Base-by-base conservation (phyloP, 1,284 basidiomycete species). In the Coriolopsis trogii region DNA sequence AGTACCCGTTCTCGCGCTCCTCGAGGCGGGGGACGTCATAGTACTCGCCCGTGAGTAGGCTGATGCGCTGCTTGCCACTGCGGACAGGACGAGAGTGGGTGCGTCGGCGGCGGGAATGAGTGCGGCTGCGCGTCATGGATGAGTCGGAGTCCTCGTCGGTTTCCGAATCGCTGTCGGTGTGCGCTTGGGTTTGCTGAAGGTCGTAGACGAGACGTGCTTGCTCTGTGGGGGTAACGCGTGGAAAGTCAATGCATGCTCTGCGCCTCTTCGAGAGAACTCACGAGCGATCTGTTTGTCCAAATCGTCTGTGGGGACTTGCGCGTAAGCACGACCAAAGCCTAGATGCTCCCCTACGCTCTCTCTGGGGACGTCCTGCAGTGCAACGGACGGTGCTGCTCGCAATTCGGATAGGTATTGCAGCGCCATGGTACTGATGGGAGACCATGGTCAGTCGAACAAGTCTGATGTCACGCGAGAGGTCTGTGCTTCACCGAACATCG, bases 351-450 rank as follows among this genome's bases (percentile, higher is more conserved):
- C 85, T 0, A 90, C 55, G 39, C 78, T 80, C 63, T 89, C 82
- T 45, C 80, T 70, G 0, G 94, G 93, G 0, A 93, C 87, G 39
- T 91, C 84, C 44, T 95, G 93, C 77, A 97, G 83, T 49, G 86
- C 90, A 0, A 93, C 93, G 9, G 92, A 92, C 0, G 96, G 96
- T 0, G 92, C 93, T 54, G 86, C 83, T 1, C 84, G 84, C 20
- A 99, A 70, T 53, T 89, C 82, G 15, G 87, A 80, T 7, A 98
- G 72, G 52, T 94, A 90, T 58, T 91, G 83, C 36, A 98, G 74
- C 6, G 93, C 90, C 23, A 79, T 82, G n/a, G 78, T 74, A 57
- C 89, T 91, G 39, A 34, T 24, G 7, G 29, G 49, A 38, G 16
- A 45, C 9, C 33, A 13, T 4, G 7, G 10, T 34, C n/a, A 34